phyloP scores from a whole-genome alignment of 805 yeast genomes.

The Myxozyma melibiosi region DNA sequence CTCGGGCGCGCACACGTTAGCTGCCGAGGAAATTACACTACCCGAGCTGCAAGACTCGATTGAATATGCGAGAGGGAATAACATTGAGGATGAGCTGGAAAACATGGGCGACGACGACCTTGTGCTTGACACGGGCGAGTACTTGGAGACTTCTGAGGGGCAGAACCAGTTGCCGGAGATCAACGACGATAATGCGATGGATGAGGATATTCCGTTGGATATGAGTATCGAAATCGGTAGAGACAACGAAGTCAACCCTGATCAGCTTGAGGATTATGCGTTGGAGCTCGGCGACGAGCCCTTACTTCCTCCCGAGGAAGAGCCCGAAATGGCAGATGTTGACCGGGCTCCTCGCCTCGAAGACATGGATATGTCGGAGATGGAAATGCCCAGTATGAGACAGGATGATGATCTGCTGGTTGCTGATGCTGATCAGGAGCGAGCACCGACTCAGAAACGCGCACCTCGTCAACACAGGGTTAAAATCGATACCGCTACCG shows the following conservation, averaged over 20 bases:
- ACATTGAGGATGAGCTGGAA: constrained; percentile 41
- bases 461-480: constrained; percentile 47
- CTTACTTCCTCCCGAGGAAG: constrained; percentile 2
- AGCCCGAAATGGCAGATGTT: neutral
- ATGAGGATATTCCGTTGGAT: constrained; percentile 46
- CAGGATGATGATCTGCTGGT: constrained; percentile 8
- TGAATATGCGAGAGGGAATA: constrained; percentile 62
- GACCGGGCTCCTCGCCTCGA: constrained; percentile 7
- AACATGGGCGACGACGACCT: constrained; percentile 49
- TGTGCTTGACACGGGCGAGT: constrained; percentile 55
- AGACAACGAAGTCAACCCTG: constrained; percentile 34
- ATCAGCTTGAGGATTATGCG: constrained; percentile 22
- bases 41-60: constrained; percentile 57
- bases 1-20: constrained; percentile 26
- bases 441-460: constrained; percentile 12
- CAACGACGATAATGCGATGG: constrained; percentile 31
- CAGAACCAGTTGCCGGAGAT: constrained; percentile 28
- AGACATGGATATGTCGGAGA: constrained; percentile 20
- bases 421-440: constrained; percentile 16
- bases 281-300: constrained; percentile 14
- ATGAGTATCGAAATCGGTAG: constrained; percentile 47
- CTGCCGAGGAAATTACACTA: constrained; percentile 31
- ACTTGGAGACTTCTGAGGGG: constrained; percentile 30
- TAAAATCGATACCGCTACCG: constrained; percentile 50
- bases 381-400: constrained; percentile 26